A percentile compares a stretch with the other conserved stretches of the same genome.
Evolutionary conservation across 2,329 filamentous ascomycete species (phyloP).

Genomic region (Apiospora koreana): DNA sequence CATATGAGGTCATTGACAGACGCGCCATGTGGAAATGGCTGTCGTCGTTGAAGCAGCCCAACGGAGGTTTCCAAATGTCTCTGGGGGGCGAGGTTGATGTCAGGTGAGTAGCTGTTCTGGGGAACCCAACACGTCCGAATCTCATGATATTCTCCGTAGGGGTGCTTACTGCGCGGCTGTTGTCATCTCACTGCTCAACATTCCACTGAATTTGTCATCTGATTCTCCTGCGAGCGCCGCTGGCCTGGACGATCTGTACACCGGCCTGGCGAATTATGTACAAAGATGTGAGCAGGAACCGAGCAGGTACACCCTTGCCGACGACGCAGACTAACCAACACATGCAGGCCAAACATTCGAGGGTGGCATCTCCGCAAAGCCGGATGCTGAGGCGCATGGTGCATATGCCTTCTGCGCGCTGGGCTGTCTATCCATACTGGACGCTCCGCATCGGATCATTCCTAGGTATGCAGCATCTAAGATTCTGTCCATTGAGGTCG

Average conservation of each 20-base stretch:
- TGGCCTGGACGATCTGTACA: slow-evolving; percentile 67
- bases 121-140: slow-evolving; percentile 17
- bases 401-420: slow-evolving; percentile 95
- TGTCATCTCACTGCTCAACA: slow-evolving; percentile 77
- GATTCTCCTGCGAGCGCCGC: slow-evolving; percentile 67
- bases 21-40: slow-evolving; percentile 90
- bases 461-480: slow-evolving; percentile 57
- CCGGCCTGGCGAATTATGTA: slow-evolving; percentile 77
- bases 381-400: slow-evolving; percentile 89
- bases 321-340: slow-evolving; percentile 27
- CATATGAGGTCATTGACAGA: slow-evolving; percentile 77
- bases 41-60: slow-evolving; percentile 78
- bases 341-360: slow-evolving; percentile 83
- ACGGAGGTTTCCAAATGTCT: slow-evolving; percentile 88
- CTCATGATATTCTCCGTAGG: slow-evolving; percentile 41
- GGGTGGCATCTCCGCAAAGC: slow-evolving; percentile 85
- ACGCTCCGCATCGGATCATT: slow-evolving; percentile 74
- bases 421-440: slow-evolving; percentile 84
- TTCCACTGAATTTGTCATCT: slow-evolving; percentile 77
- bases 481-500: slow-evolving; percentile 34
- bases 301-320: slow-evolving; percentile 18
- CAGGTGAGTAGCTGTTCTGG: slow-evolving; percentile 54
- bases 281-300: slow-evolving; percentile 65
- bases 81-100: slow-evolving; percentile 90
- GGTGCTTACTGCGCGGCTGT: slow-evolving; percentile 92